phyloP scores from a whole-genome alignment of 1,284 basidiomycete genomes.

The Anthracocystis walkeri region DNA sequence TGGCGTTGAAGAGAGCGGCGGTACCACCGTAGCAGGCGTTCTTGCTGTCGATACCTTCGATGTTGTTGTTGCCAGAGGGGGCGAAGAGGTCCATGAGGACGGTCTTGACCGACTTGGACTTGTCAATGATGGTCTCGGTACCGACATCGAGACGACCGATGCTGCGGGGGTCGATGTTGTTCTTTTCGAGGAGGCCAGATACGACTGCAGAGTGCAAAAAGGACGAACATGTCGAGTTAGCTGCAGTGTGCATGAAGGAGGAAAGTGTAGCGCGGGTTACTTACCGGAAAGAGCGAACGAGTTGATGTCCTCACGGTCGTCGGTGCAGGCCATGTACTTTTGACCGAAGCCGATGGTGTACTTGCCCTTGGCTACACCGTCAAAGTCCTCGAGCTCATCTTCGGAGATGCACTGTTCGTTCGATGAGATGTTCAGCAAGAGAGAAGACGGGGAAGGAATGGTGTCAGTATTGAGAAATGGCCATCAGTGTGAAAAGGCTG shows the following conservation, averaged over 20 bases:
- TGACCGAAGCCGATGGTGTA: constrained; percentile 99
- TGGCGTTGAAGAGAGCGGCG: constrained; percentile 95
- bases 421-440: background rate
- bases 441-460: background rate
- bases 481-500: background rate
- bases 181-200: constrained; percentile 88
- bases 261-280: constrained; percentile 54
- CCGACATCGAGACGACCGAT: constrained; percentile 98
- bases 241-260: background rate
- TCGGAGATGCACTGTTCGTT: constrained; percentile 65
- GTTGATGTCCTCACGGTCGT: constrained; percentile 97
- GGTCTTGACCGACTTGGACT: constrained; percentile 99
- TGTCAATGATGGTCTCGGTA: constrained; percentile 99
- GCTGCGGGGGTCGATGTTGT: constrained; percentile 93
- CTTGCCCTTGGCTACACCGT: constrained; percentile 94
- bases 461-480: constrained; percentile 6
- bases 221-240: background rate
- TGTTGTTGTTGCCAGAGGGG: constrained; percentile 90
- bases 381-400: constrained; percentile 80
- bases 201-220: constrained; percentile 60
- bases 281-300: constrained; percentile 92
- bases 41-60: constrained; percentile 98
- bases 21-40: constrained; percentile 99
- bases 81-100: constrained; percentile 98
- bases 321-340: constrained; percentile 97